Conservation (phyloP, 768 basidiomycete species). For the Rhizopogon vinicolor region DNA sequence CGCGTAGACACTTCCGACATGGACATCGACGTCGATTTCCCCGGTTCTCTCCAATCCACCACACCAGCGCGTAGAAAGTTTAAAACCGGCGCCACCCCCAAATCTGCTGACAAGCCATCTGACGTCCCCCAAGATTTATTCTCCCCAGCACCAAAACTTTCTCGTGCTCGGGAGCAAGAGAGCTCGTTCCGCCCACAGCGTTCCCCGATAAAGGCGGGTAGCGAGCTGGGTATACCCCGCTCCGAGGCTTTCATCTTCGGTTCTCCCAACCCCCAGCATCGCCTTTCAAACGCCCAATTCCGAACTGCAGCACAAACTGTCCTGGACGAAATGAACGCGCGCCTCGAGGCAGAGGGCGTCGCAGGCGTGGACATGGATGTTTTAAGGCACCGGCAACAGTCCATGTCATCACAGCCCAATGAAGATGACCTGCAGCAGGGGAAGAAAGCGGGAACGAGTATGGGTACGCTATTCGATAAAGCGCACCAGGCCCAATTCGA, state of each 20-base stretch:
- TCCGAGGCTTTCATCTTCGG: conserved; percentile 70
- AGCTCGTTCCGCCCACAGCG: conserved; percentile 16
- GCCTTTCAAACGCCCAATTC: conserved; percentile 63
- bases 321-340: conserved; percentile 78
- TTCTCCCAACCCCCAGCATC: conserved; percentile 63
- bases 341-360: conserved; percentile 55
- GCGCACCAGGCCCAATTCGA: conserved; percentile 61
- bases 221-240: conserved; percentile 10
- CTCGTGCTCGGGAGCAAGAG: conserved; percentile 4
- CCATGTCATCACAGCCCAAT: background rate
- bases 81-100: conserved; percentile 21
- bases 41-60: conserved; percentile 23
- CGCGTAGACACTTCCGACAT: conserved; percentile 27
- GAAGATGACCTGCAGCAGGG: conserved; percentile 1
- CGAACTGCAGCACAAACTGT: conserved; percentile 61
- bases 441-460: conserved; percentile 20
- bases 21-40: conserved; percentile 32
- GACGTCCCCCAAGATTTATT: conserved; percentile 33
- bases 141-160: conserved; percentile 29
- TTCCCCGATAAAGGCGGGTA: background rate
- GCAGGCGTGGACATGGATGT: conserved; percentile 42
- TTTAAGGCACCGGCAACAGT: conserved; percentile 28
- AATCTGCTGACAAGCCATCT: conserved; percentile 27
- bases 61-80: conserved; percentile 19
- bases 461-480: conserved; percentile 45